These are phyloP conservation scores for fission yeast (Schizosaccharomyces pombe) DNA, from an alignment of 805 yeast species.

Conservation along the genomic window DNA sequence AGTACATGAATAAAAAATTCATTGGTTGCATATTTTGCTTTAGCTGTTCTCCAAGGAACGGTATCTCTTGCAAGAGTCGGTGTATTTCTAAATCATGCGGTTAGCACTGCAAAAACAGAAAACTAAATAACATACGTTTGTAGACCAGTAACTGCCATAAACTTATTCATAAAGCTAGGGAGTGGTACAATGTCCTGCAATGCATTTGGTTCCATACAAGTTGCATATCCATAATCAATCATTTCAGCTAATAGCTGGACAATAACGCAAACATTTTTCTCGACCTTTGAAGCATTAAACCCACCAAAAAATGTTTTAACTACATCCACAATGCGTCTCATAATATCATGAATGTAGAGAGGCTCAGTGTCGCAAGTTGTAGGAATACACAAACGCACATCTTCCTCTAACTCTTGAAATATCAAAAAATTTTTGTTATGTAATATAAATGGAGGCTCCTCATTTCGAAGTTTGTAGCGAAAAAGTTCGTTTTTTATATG, in stretches of 20 bases:
- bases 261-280: slow-evolving; percentile 46
- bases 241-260: slow-evolving; percentile 51
- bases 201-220: slow-evolving; percentile 44
- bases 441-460: background rate
- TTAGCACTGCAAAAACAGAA: slow-evolving; percentile 4
- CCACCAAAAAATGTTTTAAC: slow-evolving; percentile 21
- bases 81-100: slow-evolving; percentile 3
- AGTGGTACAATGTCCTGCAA: slow-evolving; percentile 48
- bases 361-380: background rate
- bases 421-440: background rate
- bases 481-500: background rate
- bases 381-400: background rate
- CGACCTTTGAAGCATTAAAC: slow-evolving; percentile 33
- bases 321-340: background rate
- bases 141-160: slow-evolving; percentile 21
- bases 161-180: slow-evolving; percentile 29
- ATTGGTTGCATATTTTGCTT: slow-evolving; percentile 51
- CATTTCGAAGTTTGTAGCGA: background rate
- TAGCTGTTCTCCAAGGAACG: slow-evolving; percentile 58
- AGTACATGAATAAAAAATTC: slow-evolving; percentile 68
- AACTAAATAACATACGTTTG: slow-evolving; percentile 10
- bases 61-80: slow-evolving; percentile 11
- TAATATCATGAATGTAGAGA: background rate
- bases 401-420: background rate
- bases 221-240: slow-evolving; percentile 57